These are phyloP conservation scores for Geosmithia flava DNA, from an alignment of 2,329 filamentous ascomycete genomes.

Conservation along the genomic window DNA sequence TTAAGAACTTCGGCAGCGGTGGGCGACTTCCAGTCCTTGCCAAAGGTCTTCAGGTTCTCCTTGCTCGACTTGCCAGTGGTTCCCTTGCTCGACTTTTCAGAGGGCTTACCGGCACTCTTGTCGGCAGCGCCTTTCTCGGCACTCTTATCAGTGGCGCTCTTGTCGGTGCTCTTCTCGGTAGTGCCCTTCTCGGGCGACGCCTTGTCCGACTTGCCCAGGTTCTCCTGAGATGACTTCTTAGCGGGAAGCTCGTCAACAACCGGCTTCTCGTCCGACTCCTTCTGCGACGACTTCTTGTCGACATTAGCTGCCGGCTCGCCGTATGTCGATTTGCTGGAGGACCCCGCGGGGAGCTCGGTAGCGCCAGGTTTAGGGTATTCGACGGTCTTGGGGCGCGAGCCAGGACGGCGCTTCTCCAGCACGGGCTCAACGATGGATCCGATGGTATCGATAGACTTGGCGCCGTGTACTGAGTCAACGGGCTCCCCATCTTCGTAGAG, in stretches of 20 bases:
- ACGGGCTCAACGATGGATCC: constrained; percentile 62
- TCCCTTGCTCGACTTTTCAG: constrained; percentile 7
- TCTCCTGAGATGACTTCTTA: neutral
- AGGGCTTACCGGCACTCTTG: constrained; percentile 9
- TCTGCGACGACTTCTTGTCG: neutral
- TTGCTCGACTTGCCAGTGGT: constrained; percentile 5
- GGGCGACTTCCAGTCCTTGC: constrained; percentile 1
- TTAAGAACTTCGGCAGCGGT: constrained; percentile 6
- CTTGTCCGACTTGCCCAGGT: neutral
- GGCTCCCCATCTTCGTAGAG: constrained; percentile 70
- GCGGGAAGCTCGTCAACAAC: neutral
- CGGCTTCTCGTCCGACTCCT: constrained; percentile 2
- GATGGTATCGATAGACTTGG: constrained; percentile 53
- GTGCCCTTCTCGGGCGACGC: neutral
- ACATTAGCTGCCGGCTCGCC: neutral
- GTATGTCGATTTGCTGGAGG: neutral
- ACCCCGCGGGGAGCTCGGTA: constrained; percentile 23
- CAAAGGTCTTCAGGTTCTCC: neutral
- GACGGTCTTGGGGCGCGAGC: constrained; percentile 57
- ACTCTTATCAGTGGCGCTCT: neutral
- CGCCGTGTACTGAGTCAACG: constrained; percentile 50
- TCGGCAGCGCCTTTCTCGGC: constrained; percentile 14
- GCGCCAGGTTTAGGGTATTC: constrained; percentile 62
- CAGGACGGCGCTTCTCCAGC: constrained; percentile 68
- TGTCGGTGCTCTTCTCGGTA: neutral